Base-by-base conservation (phyloP, 352 stramenopile species). In the Phytophthora cryptogea region DNA sequence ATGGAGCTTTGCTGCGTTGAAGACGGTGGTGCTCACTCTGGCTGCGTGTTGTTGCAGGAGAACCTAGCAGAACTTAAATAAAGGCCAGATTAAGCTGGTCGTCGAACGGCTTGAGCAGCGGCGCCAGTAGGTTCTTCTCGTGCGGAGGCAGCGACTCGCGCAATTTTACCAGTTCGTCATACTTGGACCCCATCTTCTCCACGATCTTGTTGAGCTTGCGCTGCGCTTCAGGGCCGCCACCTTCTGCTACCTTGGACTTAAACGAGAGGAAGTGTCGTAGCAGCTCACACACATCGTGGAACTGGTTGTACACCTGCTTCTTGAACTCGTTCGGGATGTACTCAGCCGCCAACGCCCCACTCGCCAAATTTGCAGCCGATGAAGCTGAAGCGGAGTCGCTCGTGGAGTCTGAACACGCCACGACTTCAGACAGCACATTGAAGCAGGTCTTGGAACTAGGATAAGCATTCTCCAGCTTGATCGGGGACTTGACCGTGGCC, bases 31-130 rank as follows among this genome's bases (percentile, higher is more conserved):
- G 30, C 9, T 35, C 11, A n/a, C 44, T 8, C 27, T 37, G 31
- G 16, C 32, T 39, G 27, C 20, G 13, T 35, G 17, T 23, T 23
- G 14, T 30, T 44, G 26, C 27, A 16, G 23, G 7, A 35, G 23
- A n/a, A 32, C 0, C 33, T 43, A 5, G 33, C n/a, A 37, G 30
- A 40, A 36, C 32, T 76, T 88, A 88, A 73, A 93, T 90, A 84
- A 95, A 93, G 30, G 86, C 82, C 49, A 91, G 67, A 61, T 95
- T 94, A 51, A 95, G 84, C 63, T 95, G 86, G 63, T 95, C 85
- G 41, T 90, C 80, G 64, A 91, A 92, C 10, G 84, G 86, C 54
- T 92, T 92, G 53, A 95, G 80, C 62, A 95, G 56, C 50, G 84
- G 84, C 17, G 80, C 86, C 17, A 95, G 63, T 33, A 89, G 67